phyloP scores from a whole-genome alignment of 495 filamentous ascomycete genomes.

The Tuber umbilicatum region DNA sequence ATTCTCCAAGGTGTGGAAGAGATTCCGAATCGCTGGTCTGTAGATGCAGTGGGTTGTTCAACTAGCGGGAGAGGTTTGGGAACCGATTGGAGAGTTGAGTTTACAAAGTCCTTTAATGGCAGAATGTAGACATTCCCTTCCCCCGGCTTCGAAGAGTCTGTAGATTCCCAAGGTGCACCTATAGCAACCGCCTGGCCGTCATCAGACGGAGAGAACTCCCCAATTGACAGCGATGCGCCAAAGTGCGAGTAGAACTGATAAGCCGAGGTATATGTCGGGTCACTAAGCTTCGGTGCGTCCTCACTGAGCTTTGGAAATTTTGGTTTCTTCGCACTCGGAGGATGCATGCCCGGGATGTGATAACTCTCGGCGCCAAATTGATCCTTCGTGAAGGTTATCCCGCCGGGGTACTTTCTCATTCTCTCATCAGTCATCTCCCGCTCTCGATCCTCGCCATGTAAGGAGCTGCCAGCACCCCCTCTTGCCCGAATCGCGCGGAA shows the following conservation, averaged over 20 bases:
- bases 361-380: constrained; percentile 36
- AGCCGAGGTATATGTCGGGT: constrained; percentile 31
- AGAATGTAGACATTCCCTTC: constrained; percentile 39
- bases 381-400: constrained; percentile 21
- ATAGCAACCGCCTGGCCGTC: constrained; percentile 26
- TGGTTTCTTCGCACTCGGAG: not conserved
- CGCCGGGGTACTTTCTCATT: constrained; percentile 9
- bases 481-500: constrained; percentile 38
- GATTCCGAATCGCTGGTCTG: constrained; percentile 36
- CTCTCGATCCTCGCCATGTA: not conserved
- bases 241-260: constrained; percentile 37
- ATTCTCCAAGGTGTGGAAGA: constrained; percentile 16
- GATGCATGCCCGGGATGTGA: constrained; percentile 18
- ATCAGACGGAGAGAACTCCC: constrained; percentile 13
- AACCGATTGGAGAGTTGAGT: not conserved
- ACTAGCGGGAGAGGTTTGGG: not conserved
- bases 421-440: not conserved
- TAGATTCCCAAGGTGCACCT: constrained; percentile 32
- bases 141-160: constrained; percentile 27
- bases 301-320: not conserved
- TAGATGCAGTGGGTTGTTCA: not conserved
- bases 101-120: constrained; percentile 19
- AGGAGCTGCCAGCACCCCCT: constrained; percentile 26
- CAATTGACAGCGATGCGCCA: constrained; percentile 27
- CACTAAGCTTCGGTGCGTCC: constrained; percentile 9